Base-by-base conservation (phyloP, 2,329 filamentous ascomycete species). In the Drechslerella dactyloides region DNA sequence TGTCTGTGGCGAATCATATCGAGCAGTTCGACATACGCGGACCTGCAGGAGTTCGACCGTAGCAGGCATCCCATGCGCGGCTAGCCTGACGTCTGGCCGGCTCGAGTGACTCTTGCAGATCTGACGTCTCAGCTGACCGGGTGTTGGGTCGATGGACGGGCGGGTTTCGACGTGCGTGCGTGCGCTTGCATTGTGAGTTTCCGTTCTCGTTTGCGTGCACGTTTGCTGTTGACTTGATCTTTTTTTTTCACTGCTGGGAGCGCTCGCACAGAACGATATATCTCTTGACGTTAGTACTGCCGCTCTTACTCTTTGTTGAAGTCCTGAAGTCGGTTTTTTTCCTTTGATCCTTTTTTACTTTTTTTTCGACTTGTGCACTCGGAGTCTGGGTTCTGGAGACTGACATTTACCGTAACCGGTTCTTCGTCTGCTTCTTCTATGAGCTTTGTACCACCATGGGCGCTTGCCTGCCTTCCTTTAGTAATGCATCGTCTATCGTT, bases 401-500 rank as follows among this genome's bases (percentile, higher is more conserved):
- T 37, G 57, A 42, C 57, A 52, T 42, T 42, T 61, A 52, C 57
- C 57, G 52, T 50, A 15, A 64, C 37, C 42, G 51, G 60, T 27
- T 64, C 37, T 40, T 60, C 10, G 27, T 57, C 51, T 37, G 51
- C 19, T 51, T 51, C 30, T 37, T 30, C 23, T 35, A 21, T 42
- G 64, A 50, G 51, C 44, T 59, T 52, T 64, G 63, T 61, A 58
- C 58, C 21, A 70, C 59, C 54, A 53, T 59, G 35, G 63, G 50
- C 54, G 53, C 46, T 33, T 44, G 33, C 13, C 50, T 51, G 13
- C 50, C 48, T 42, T 42, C 2, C 13, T 8, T 33, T 33, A n/a
- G 6, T 40, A 19, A 35, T 23, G 13, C n/a, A n/a, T n/a, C n/a
- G n/a, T n/a, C n/a, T n/a, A n/a, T n/a, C n/a, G n/a, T n/a, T n/a